Evolutionary conservation across 495 filamentous ascomycete genomes (phyloP).

Genomic region (Parachaetomium inaequale): DNA sequence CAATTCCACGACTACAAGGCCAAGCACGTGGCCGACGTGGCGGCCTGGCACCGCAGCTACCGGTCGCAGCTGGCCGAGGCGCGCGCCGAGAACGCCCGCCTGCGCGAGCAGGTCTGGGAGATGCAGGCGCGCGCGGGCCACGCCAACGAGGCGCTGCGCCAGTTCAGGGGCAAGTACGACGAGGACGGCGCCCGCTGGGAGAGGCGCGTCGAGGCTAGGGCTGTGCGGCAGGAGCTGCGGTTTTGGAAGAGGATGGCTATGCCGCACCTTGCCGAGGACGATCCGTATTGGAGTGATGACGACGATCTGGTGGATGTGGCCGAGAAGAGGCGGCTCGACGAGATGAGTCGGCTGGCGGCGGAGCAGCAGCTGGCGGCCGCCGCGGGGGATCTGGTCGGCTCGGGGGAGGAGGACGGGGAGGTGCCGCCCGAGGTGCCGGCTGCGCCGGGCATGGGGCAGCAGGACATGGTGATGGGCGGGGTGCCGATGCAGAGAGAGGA

Average conservation of each 20-base stretch:
- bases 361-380: constrained; percentile 38
- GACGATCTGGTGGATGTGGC: constrained; percentile 52
- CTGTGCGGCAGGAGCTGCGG: constrained; percentile 46
- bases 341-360: constrained; percentile 35
- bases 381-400: constrained; percentile 11
- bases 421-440: constrained; percentile 16
- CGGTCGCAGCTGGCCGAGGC: constrained; percentile 54
- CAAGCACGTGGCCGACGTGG: constrained; percentile 48
- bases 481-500: constrained; percentile 48
- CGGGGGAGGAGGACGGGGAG: constrained; percentile 9
- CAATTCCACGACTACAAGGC: constrained; percentile 53
- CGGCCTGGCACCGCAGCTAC: constrained; percentile 55
- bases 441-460: constrained; percentile 20
- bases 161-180: constrained; percentile 46
- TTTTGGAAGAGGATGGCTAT: constrained; percentile 57
- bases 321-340: constrained; percentile 47
- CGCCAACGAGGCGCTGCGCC: constrained; percentile 48
- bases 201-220: constrained; percentile 41
- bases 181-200: constrained; percentile 47
- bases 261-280: constrained; percentile 47
- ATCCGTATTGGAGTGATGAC: constrained; percentile 53
- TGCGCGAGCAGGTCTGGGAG: constrained; percentile 56
- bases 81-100: constrained; percentile 51
- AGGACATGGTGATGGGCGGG: constrained; percentile 37
- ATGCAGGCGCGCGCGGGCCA: constrained; percentile 50